A percentile compares a stretch with the other conserved stretches of the same genome.
These are phyloP conservation scores for Leccinum ochraceum DNA, from an alignment of 768 basidiomycete genomes.

Conservation along the genomic window DNA sequence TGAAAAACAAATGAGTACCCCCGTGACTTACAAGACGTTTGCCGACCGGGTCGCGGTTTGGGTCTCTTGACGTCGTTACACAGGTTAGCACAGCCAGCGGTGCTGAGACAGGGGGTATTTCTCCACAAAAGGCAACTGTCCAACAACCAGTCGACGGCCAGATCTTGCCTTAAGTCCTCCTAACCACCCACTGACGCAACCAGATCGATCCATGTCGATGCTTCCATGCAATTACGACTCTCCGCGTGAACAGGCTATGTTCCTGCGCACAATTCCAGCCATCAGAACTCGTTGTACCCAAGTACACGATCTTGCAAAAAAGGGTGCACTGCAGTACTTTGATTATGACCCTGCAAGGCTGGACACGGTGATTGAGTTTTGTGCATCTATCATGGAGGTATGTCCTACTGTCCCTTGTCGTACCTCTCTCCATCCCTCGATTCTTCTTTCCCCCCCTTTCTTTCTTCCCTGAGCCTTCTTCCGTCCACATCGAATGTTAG, in stretches of 20 bases:
- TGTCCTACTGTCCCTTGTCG: neutral
- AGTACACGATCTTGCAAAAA: conserved; percentile 76
- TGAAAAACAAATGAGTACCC: neutral
- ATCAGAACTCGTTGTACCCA: conserved; percentile 82
- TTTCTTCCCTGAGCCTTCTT: neutral
- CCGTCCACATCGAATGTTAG: conserved; percentile 6
- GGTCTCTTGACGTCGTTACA: neutral
- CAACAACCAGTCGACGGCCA: neutral
- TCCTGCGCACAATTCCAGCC: conserved; percentile 85
- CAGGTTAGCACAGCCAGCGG: neutral
- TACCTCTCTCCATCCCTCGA: neutral
- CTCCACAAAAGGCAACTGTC: conserved; percentile 1
- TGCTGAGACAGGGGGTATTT: conserved; percentile 10
- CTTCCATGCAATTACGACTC: conserved; percentile 11
- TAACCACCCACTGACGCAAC: neutral
- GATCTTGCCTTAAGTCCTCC: neutral
- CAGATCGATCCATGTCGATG: conserved; percentile 8
- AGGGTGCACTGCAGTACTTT: conserved; percentile 81
- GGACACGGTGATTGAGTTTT: conserved; percentile 67
- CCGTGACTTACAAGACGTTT: neutral
- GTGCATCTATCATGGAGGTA: conserved; percentile 76
- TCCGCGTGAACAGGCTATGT: conserved; percentile 43
- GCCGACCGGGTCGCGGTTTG: too few species aligned
- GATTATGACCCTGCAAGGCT: conserved; percentile 82
- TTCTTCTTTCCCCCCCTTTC: neutral